Evolutionary conservation across 2,329 filamentous ascomycete genomes (phyloP).

Genomic region (Pseudodiploospora longispora): DNA sequence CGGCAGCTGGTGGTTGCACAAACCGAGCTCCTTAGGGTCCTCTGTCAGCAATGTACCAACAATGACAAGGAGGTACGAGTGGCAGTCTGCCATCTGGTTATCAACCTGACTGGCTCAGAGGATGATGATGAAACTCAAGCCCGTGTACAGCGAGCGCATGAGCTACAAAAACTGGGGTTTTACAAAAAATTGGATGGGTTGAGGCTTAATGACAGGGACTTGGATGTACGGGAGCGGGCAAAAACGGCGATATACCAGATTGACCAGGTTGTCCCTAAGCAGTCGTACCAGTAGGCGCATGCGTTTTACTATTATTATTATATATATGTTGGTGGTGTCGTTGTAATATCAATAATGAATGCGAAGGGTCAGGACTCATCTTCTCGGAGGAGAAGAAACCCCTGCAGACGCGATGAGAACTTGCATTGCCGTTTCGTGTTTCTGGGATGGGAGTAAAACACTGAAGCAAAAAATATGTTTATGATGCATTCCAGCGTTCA

Average conservation of each 20-base stretch:
- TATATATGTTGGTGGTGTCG: background rate
- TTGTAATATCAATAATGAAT: background rate
- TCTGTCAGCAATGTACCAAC: slow-evolving; percentile 67
- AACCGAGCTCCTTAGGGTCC: slow-evolving; percentile 62
- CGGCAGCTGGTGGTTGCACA: slow-evolving; percentile 71
- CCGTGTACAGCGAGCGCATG: slow-evolving; percentile 57
- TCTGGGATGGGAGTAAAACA: too few relatives aligned
- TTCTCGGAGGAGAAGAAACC: too few relatives aligned
- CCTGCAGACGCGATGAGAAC: too few relatives aligned
- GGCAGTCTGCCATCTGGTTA: slow-evolving; percentile 74
- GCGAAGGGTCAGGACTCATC: too few relatives aligned
- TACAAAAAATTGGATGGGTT: slow-evolving; percentile 56
- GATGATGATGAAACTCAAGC: slow-evolving; percentile 58
- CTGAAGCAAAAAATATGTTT: too few relatives aligned
- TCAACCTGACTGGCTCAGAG: slow-evolving; percentile 79
- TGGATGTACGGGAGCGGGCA: slow-evolving; percentile 77
- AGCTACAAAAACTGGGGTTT: slow-evolving; percentile 66
- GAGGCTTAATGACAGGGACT: slow-evolving; percentile 58
- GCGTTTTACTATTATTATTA: background rate
- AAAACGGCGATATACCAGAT: slow-evolving; percentile 73
- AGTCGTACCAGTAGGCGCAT: slow-evolving; percentile 14
- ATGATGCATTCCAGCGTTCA: too few relatives aligned
- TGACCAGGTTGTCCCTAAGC: slow-evolving; percentile 32
- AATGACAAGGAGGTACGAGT: slow-evolving; percentile 65
- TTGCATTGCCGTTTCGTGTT: too few relatives aligned